phyloP scores from a whole-genome alignment of 2,329 filamentous ascomycete species.

The Clonostachys solani region DNA sequence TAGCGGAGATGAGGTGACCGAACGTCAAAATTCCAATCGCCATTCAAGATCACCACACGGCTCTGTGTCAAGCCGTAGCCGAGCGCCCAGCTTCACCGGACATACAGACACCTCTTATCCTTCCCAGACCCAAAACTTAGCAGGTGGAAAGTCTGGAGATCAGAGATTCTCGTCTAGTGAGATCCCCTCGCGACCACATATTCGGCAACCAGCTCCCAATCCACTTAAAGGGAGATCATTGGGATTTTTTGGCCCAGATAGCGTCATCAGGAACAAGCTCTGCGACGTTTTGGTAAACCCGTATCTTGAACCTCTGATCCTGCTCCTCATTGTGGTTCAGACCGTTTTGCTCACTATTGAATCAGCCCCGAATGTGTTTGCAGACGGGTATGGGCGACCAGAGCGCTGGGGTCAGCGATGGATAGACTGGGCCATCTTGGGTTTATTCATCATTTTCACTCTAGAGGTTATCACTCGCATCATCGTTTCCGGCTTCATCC shows the following conservation, averaged over 20 bases:
- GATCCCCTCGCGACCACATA: constrained; percentile 5
- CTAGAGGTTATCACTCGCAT: constrained; percentile 78
- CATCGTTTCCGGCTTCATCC: constrained; percentile 87
- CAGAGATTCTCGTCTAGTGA: constrained; percentile 11
- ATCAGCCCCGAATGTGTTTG: constrained; percentile 67
- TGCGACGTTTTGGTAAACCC: constrained; percentile 85
- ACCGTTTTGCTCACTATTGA: constrained; percentile 85
- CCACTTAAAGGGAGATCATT: constrained; percentile 83
- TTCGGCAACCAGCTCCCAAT: constrained; percentile 42
- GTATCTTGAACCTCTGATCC: constrained; percentile 78
- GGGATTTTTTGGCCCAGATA: constrained; percentile 79
- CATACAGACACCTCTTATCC: constrained; percentile 46
- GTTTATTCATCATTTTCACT: constrained; percentile 85
- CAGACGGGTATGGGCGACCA: constrained; percentile 54
- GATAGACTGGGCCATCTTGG: constrained; percentile 79
- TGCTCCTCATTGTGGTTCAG: constrained; percentile 84
- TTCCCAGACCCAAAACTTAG: constrained; percentile 32
- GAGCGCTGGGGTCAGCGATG: constrained; percentile 60
- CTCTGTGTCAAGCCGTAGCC: constrained; percentile 18
- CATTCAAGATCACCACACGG: constrained; percentile 52
- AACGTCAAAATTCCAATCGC: constrained; percentile 62
- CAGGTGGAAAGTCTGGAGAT: constrained; percentile 37
- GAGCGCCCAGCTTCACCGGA: constrained; percentile 13
- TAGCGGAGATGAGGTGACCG: constrained; percentile 85
- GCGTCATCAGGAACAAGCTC: constrained; percentile 65